Evolutionary conservation across 129 eudicot genomes (phyloP).

Genomic region (Flaveria sonorensis): DNA sequence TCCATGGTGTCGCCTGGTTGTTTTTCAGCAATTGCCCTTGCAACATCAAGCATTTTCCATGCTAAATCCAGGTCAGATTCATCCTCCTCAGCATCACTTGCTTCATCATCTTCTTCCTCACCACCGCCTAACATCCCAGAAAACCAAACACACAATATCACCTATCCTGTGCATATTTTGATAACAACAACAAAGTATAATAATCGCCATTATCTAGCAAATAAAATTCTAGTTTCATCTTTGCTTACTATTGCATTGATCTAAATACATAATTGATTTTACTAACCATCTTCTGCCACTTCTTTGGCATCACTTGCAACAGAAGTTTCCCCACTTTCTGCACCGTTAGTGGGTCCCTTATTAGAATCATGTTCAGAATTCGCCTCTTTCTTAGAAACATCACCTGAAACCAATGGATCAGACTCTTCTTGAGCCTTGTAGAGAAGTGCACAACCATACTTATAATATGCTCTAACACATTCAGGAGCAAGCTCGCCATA

Average conservation of each 20-base stretch:
- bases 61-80: constrained; percentile 97
- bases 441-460: constrained; percentile 83
- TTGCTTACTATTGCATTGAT: not conserved
- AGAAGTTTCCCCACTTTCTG: constrained; percentile 47
- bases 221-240: not conserved
- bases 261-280: not conserved
- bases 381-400: constrained; percentile 71
- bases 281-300: constrained; percentile 55
- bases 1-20: constrained; percentile 81
- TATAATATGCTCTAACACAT: constrained; percentile 74
- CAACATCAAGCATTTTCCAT: constrained; percentile 99
- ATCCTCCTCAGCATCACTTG: constrained; percentile 83
- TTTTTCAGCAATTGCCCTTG: constrained; percentile 91
- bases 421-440: constrained; percentile 97
- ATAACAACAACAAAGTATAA: not conserved
- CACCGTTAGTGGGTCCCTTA: constrained; percentile 22
- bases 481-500: constrained; percentile 94
- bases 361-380: constrained; percentile 43
- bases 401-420: constrained; percentile 62
- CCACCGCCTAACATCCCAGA: constrained; percentile 38
- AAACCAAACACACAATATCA: constrained; percentile 2
- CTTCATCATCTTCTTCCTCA: constrained; percentile 63
- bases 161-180: not conserved
- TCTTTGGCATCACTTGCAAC: constrained; percentile 47
- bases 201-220: not conserved